phyloP scores from a whole-genome alignment of 345 rosid species.

The Aethionema arabicum region DNA sequence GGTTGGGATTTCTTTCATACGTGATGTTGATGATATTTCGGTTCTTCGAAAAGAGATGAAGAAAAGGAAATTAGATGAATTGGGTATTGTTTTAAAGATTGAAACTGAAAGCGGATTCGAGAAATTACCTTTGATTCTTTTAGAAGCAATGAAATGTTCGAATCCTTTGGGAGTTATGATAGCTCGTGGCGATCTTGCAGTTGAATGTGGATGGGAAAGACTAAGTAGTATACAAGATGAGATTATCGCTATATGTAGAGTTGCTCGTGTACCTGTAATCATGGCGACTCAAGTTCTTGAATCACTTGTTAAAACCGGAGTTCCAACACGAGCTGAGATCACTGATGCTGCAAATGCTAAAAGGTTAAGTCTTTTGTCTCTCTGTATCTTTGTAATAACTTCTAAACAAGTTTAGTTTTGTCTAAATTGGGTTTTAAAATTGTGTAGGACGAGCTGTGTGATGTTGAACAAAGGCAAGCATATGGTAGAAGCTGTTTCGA shows the following conservation, averaged over 20 bases:
- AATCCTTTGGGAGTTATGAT: constrained; percentile 75
- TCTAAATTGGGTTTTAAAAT: constrained; percentile 9
- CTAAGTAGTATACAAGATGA: constrained; percentile 68
- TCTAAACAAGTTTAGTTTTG: neutral
- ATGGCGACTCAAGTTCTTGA: constrained; percentile 78
- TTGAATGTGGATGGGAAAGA: constrained; percentile 80
- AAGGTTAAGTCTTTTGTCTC: constrained; percentile 39
- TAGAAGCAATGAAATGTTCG: constrained; percentile 62
- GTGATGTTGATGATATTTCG: constrained; percentile 51
- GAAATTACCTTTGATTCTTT: constrained; percentile 49
- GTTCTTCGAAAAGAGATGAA: constrained; percentile 55
- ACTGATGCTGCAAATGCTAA: constrained; percentile 60
- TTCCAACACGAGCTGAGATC: constrained; percentile 74
- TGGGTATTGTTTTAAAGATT: constrained; percentile 62
- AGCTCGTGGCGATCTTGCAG: constrained; percentile 80
- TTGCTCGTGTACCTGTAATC: constrained; percentile 57
- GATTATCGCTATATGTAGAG: constrained; percentile 49
- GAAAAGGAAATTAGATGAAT: constrained; percentile 45
- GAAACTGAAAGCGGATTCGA: constrained; percentile 60
- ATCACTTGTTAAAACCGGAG: constrained; percentile 63
- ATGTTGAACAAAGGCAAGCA: constrained; percentile 74
- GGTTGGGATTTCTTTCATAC: constrained; percentile 65
- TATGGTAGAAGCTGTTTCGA: constrained; percentile 52
- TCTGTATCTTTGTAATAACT: neutral
- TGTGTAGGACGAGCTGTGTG: constrained; percentile 53